phyloP scores from a whole-genome alignment of 441 rosid species.

The Rhodomyrtus psidioides region DNA sequence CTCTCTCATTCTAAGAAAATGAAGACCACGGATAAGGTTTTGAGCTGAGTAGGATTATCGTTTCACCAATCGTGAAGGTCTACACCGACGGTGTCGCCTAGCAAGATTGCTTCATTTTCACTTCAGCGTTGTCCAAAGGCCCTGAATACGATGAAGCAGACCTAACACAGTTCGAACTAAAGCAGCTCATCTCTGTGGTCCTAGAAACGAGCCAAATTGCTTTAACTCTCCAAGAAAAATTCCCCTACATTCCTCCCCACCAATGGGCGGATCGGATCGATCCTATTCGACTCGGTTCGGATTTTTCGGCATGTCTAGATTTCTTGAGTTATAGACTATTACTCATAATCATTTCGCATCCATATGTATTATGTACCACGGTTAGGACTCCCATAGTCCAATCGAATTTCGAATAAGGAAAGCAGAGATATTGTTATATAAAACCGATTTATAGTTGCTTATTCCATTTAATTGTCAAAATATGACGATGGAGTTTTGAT shows the following conservation, averaged over 20 bases:
- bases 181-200: not conserved
- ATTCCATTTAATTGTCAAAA: not conserved
- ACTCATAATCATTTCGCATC: not conserved
- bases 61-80: not conserved
- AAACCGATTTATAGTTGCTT: not conserved
- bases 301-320: not conserved
- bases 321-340: not conserved
- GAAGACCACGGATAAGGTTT: not conserved
- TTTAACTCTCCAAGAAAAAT: not conserved
- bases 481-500: not conserved
- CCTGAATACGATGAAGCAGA: not conserved
- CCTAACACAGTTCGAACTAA: not conserved
- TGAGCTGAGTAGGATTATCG: not conserved
- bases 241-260: not conserved
- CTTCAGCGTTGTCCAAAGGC: not conserved
- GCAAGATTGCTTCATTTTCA: not conserved
- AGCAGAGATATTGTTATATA: too few relatives aligned
- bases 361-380: fast-evolving
- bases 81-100: not conserved
- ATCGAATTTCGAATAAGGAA: not conserved
- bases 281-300: fast-evolving
- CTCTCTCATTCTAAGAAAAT: not conserved
- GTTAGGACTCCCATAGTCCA: not conserved
- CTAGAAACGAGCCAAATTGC: not conserved
- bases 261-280: not conserved